Base-by-base conservation (phyloP, 805 yeast genomes). In the Starmerella floris region DNA sequence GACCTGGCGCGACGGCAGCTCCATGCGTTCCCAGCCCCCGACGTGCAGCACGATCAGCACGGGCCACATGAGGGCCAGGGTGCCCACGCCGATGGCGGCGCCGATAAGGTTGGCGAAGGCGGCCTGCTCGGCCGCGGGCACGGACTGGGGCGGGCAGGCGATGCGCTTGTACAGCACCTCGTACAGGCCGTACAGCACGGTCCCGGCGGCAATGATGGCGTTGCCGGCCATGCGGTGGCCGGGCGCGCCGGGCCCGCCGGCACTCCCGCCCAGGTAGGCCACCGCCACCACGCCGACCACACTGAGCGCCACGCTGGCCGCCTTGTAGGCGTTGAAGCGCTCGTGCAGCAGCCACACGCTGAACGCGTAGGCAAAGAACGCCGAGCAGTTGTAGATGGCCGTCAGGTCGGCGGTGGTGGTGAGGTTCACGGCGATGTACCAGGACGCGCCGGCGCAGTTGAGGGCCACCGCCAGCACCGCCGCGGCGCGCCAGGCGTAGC, bases 341-440 rank as follows among this genome's bases (percentile, higher is more conserved):
- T 84, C 95, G 27, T 72, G 64, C 39, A 84, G 64, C 19, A 84
- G 60, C 1, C 85, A 82, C 23, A 84, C 76, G 3, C 93, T 83
- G 61, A 84, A 83, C 15, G 82, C 72, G 55, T 84, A 78, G 0
- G 94, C 94, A 3, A 87, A 79, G 58, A 84, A 84, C 0, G 94
- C 93, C 15, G 88, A 78, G 57, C 91, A 83, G 63, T 84, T 83
- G 63, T 83, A 84, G 46, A 83, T 83, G 3, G 95, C 95, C 2
- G 94, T 84, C 30, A 84, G 79, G 54, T 84, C 94, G 3, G 83
- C 69, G 0, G 93, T 83, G 23, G 85, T 79, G 0, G 94, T 77
- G 56, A 81, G 62, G 25, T 76, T 68, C 76, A 84, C 82, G 10
- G 94, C 80, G 16, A 81, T 70, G 57, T 83, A 84, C 95, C 95